Base-by-base conservation (phyloP, 164 flowering plant genomes). In the Protea cynaroides region DNA sequence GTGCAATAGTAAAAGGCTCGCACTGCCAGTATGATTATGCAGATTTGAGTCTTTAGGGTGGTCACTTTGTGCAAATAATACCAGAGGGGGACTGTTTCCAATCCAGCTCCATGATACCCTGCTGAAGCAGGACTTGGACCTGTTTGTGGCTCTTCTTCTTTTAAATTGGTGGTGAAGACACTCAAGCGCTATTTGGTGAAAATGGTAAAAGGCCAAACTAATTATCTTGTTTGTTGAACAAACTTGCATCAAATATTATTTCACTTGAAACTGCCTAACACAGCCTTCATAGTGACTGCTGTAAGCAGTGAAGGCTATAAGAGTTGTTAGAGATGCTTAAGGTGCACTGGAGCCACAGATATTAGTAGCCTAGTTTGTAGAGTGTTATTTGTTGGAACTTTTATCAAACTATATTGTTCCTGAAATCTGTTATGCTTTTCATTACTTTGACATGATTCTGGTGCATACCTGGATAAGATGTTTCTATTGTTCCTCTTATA, bases 401-500 rank as follows among this genome's bases (percentile, higher is more conserved):
- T 15, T 25, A 23, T 25, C 18, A 25, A 23, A 44, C n/a, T 51
- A 50, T 50, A 1, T 34, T 24, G 34, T 62, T 36, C 4, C 19
- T 12, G 8, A 40, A 25, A 22, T 18, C 19, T 40, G 11, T 18
- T 13, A 55, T 55, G 14, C 18, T 62, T 1, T 25, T 25, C 4
- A 17, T 19, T 25, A 52, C 37, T 12, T 29, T 54, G 62, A 58
- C 11, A 43, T 67, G 34, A 21, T 36, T 58, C 44, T 61, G n/a
- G 23, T 38, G 36, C 50, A 29, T 40, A 44, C 46, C 66, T 47
- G 17, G 9, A 59, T 57, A 13, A 22, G 8, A 54, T 51, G 15
- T 19, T 72, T 1, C 66, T 23, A 54, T 65, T 10, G 50, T 64
- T 68, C 58, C 19, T 40, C 50, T 25, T 71, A 49, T 71, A 93